Evolutionary conservation across 495 filamentous ascomycete species (phyloP).

Genomic region (Apiosordaria backusii): DNA sequence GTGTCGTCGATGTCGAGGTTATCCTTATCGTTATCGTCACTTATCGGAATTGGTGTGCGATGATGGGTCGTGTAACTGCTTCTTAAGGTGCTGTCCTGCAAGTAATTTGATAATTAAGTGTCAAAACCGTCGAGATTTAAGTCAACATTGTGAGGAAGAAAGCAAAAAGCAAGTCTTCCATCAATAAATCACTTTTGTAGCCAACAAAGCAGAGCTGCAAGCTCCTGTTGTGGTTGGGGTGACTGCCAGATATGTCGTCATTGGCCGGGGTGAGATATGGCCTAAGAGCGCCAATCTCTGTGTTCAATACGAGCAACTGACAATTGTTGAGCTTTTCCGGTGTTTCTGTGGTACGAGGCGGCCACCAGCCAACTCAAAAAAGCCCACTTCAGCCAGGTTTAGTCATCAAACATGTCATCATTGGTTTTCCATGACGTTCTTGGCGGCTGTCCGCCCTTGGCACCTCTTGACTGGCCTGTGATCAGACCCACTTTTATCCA

Average conservation of each 20-base stretch:
- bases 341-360: no score
- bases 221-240: background rate
- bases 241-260: conserved; percentile 9
- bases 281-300: no score
- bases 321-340: no score
- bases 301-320: background rate
- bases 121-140: background rate
- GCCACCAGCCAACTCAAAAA: no score
- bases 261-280: no score
- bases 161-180: background rate
- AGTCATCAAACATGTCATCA: conserved; percentile 10
- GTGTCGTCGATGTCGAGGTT: background rate
- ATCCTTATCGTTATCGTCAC: background rate
- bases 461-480: background rate
- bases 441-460: background rate
- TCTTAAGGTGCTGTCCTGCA: background rate
- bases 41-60: background rate
- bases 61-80: background rate
- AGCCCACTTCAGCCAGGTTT: no score
- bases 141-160: background rate
- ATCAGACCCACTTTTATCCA: background rate
- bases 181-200: background rate
- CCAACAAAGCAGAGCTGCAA: background rate
- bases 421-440: conserved; percentile 11
- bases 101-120: background rate